Evolutionary conservation across 148 eudicot species (phyloP).

Genomic region (Cornus florida): DNA sequence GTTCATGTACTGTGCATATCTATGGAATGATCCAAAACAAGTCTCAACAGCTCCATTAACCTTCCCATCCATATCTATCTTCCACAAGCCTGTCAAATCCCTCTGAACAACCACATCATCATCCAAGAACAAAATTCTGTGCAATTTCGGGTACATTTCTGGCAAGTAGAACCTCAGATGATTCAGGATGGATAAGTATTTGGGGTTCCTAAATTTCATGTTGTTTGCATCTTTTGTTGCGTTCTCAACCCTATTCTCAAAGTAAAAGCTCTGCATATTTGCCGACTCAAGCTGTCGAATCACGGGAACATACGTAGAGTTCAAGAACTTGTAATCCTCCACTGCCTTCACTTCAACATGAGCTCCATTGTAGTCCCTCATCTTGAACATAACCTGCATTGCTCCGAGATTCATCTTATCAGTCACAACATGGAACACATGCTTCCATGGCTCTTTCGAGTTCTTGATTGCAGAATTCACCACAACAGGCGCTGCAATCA

Average conservation of each 20-base stretch:
- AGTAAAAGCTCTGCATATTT: constrained; percentile 79
- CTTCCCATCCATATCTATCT: constrained; percentile 95
- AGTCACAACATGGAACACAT: constrained; percentile 94
- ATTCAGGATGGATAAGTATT: constrained; percentile 86
- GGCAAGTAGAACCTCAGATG: constrained; percentile 91
- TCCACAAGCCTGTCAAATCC: constrained; percentile 90
- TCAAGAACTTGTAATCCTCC: constrained; percentile 84
- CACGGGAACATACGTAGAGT: constrained; percentile 90
- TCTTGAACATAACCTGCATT: constrained; percentile 94
- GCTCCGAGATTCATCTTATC: constrained; percentile 97
- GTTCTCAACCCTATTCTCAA: constrained; percentile 83
- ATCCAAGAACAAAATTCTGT: constrained; percentile 81
- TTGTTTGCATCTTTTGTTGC: constrained; percentile 91
- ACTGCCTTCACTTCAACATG: constrained; percentile 90
- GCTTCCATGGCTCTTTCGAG: constrained; percentile 81
- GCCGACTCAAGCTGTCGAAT: constrained; percentile 90
- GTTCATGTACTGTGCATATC: constrained; percentile 96
- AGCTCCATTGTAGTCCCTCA: constrained; percentile 86
- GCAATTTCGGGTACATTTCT: constrained; percentile 86
- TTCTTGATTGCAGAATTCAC: constrained; percentile 88
- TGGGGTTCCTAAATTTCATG: constrained; percentile 96
- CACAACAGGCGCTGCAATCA: constrained; percentile 91
- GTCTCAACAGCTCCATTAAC: constrained; percentile 98
- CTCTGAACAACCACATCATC: constrained; percentile 92
- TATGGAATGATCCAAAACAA: constrained; percentile 92